phyloP scores from a whole-genome alignment of 192 early-diverging fungal genomes.

The Mortierella alpina region DNA sequence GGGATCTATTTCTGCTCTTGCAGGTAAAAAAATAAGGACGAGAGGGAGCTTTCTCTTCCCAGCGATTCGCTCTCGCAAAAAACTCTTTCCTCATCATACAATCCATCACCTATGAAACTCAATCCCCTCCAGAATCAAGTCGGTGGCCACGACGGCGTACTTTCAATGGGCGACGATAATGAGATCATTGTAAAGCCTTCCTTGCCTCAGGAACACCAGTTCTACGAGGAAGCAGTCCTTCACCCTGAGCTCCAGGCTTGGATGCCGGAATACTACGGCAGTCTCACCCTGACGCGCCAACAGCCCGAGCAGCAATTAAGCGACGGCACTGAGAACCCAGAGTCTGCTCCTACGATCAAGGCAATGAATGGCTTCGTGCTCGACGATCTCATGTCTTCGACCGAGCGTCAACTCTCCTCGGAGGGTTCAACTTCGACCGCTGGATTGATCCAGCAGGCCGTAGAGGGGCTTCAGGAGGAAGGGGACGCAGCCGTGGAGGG shows the following conservation, averaged over 20 bases:
- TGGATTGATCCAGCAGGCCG: too few relatives aligned
- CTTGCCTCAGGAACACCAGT: conserved; percentile 69
- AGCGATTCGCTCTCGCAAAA: not conserved
- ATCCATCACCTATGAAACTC: conserved; percentile 28
- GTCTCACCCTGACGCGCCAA: conserved; percentile 33
- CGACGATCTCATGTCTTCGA: conserved; percentile 31
- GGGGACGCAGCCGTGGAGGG: conserved; percentile 1
- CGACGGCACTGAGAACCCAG: not conserved
- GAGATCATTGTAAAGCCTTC: conserved; percentile 78
- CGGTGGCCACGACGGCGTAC: conserved; percentile 80
- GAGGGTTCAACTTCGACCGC: too few relatives aligned
- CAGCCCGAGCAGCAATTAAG: not conserved
- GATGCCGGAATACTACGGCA: conserved; percentile 78
- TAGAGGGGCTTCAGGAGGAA: not conserved
- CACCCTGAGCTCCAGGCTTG: conserved; percentile 67
- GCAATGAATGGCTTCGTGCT: conserved; percentile 35
- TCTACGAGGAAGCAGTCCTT: conserved; percentile 73
- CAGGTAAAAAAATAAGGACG: too few relatives aligned
- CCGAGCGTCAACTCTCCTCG: not conserved
- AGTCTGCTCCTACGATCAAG: conserved; percentile 21
- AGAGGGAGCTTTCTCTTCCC: not conserved
- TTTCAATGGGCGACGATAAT: conserved; percentile 69
- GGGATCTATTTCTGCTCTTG: too few relatives aligned
- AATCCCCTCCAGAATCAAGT: conserved; percentile 77
- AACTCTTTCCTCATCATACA: not conserved